Base-by-base conservation (phyloP, 108 stramenopile species). In the Cyclotella baltica region DNA sequence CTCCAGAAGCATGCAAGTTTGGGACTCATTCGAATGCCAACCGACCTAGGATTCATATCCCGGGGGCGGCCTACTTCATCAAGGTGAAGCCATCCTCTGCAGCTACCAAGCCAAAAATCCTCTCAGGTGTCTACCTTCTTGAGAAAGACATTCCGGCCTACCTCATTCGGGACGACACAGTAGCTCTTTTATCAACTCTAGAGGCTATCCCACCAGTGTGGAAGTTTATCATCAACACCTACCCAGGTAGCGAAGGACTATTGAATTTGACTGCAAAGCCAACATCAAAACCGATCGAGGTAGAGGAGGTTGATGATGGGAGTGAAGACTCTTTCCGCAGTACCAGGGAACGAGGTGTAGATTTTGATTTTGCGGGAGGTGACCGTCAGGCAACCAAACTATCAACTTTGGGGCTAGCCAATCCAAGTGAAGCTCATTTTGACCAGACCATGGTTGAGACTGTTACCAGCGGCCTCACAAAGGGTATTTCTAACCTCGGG, bases 91-190 rank as follows among this genome's bases (percentile, higher is more conserved):
- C 59, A 34, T 61, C 59, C 1, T 34, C 31, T 0, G 33, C 11
- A 0, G 59, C 59, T 34, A 61, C 30, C 33, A 61, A 61, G 34
- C 59, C 31, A 30, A 61, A 61, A 33, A 31, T 61, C 2, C 59
- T 61, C 4, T 11, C 15, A 2, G 59, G 59, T 1, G 13, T 11
- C 1, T 16, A 20, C 30, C 11, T 61, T 2, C 59, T 34, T 34
- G 59, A 61, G 31, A 11, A 15, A 22, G 59, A 61, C 13, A 13
- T 61, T 11, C 59, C 20, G 1, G 23, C 10, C 22, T n/a, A 1
- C 1, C 1, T 55, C 55, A 25, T 55, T n/a, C 20, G 2, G 40
- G 40, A 43, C 13, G 40, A 13, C 10, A 43, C 10, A 10, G 40
- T 43, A 10, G 40, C 40, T 10, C 40, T 43, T 13, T 13, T 43